phyloP scores from a whole-genome alignment of 2,329 filamentous ascomycete species.

The Cercospora sp. region DNA sequence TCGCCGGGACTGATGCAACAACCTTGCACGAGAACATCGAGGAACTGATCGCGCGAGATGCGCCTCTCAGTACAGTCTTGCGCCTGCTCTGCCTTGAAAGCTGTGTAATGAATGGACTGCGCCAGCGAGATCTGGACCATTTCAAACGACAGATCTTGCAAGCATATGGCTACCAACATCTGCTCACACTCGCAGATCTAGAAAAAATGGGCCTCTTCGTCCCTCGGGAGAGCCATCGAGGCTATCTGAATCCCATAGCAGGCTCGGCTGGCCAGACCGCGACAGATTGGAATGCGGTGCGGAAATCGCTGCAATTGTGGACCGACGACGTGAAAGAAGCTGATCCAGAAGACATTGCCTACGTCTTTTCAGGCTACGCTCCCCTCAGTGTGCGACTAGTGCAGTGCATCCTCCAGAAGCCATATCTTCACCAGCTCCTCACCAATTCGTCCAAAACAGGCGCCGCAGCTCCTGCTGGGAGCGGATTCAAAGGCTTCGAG shows the following conservation, averaged over 20 bases:
- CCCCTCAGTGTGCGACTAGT: slow-evolving; percentile 88
- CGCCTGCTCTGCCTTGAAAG: slow-evolving; percentile 89
- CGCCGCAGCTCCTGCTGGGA: slow-evolving; percentile 54
- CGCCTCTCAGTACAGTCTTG: slow-evolving; percentile 76
- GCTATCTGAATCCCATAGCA: slow-evolving; percentile 76
- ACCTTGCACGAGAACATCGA: slow-evolving; percentile 89
- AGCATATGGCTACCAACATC: slow-evolving; percentile 91
- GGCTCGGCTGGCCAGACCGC: slow-evolving; percentile 55
- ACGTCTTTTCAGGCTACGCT: slow-evolving; percentile 96
- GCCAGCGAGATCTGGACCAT: slow-evolving; percentile 81
- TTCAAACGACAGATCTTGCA: slow-evolving; percentile 87
- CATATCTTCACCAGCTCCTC: slow-evolving; percentile 65
- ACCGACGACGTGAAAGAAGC: slow-evolving; percentile 96
- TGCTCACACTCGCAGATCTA: slow-evolving; percentile 82
- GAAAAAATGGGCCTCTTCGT: slow-evolving; percentile 88
- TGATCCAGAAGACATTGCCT: slow-evolving; percentile 91
- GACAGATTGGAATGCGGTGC: slow-evolving; percentile 81
- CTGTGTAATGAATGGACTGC: slow-evolving; percentile 83
- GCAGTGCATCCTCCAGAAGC: slow-evolving; percentile 90
- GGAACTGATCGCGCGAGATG: slow-evolving; percentile 87
- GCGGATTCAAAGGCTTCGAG: slow-evolving; percentile 89
- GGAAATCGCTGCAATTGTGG: slow-evolving; percentile 83
- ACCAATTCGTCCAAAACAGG: slow-evolving; percentile 51
- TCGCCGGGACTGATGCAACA: slow-evolving; percentile 82
- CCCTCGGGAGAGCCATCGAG: slow-evolving; percentile 68